Base-by-base conservation (phyloP, 2,329 filamentous ascomycete species). In the Fonsecaea multimorphosa region DNA sequence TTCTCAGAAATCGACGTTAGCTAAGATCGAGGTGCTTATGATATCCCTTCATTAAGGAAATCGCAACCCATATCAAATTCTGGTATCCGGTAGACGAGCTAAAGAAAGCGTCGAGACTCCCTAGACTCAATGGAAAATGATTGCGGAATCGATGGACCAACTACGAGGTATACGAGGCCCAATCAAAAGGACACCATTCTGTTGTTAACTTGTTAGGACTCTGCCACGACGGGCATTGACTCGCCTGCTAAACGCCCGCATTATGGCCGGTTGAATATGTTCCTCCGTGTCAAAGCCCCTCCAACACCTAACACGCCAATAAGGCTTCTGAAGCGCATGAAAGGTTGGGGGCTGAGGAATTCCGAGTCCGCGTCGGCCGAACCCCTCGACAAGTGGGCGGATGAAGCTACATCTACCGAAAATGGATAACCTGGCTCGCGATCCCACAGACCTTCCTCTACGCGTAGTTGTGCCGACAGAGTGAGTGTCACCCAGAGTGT, bases 191-290 rank as follows among this genome's bases (percentile, higher is more conserved):
- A 24, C 19, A 24, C 9, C 19, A 2, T 9, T 44, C 40, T 38
- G 40, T 22, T n/a, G n/a, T n/a, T n/a, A n/a, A n/a, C n/a, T n/a
- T n/a, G 19, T 19, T 46, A 7, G 40, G 11, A 8, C 12, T 14
- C 34, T 38, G 3, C 34, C 34, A 38, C 22, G n/a, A 22, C 22
- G 11, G 38, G 22, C 44, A 16, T 24, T 49, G 44, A 49, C 44
- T 49, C 44, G 44, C 19, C 44, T 24, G 22, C 44, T 49, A 49
- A 24, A 49, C 44, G 44, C 44, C 44, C 19, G 44, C 19, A 49
- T 49, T 2, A 14, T 24, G 44, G 22, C 22, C 44, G 44, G 44
- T 12, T 22, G 44, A 49, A 49, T 49, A 24, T 9, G 27, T 49
- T 49, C 8, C 7, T 49, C 44, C 44, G 44, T 24, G 19, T 24